A percentile compares a stretch with the other conserved stretches of the same genome.
Conservation (phyloP, 768 basidiomycete genomes). For the Jaapia argillacea region DNA sequence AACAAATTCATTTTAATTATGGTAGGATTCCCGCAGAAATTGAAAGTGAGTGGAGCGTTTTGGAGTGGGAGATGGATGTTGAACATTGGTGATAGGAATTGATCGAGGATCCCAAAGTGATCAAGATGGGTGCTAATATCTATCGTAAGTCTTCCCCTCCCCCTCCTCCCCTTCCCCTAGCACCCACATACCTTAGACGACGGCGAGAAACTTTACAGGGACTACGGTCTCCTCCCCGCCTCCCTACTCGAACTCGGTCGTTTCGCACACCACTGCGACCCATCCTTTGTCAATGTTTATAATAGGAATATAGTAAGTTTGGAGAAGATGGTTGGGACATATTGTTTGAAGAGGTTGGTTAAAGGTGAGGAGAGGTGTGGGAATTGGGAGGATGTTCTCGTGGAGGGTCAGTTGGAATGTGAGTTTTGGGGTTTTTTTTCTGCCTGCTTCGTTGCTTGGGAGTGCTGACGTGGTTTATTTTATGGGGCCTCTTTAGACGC, state of each 20-base stretch:
- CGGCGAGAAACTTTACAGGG: slow-evolving; percentile 35
- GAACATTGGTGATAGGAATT: slow-evolving; percentile 24
- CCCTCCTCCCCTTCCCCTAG: not conserved
- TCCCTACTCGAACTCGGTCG: slow-evolving; percentile 37
- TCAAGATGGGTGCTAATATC: slow-evolving; percentile 41
- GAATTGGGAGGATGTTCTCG: slow-evolving; percentile 34
- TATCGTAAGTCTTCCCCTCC: slow-evolving; percentile 22
- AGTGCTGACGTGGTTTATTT: not conserved
- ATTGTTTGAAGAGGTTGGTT: slow-evolving; percentile 25
- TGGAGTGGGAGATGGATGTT: not conserved
- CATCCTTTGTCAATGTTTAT: slow-evolving; percentile 20
- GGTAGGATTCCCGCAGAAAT: slow-evolving; percentile 32
- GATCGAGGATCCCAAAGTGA: slow-evolving; percentile 28
- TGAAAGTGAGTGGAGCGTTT: slow-evolving; percentile 20
- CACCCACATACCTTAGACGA: slow-evolving; percentile 24
- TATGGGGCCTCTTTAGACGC: slow-evolving; percentile 26
- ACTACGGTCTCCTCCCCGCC: slow-evolving; percentile 31
- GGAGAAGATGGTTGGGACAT: slow-evolving; percentile 31
- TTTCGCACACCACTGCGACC: slow-evolving; percentile 31
- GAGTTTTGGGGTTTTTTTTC: slow-evolving; percentile 2
- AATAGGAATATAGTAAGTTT: slow-evolving; percentile 32
- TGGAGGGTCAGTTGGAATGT: slow-evolving; percentile 29
- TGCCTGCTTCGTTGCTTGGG: not conserved
- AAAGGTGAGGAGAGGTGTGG: slow-evolving; percentile 37
- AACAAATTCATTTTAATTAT: not conserved